phyloP scores from a whole-genome alignment of 2,329 filamentous ascomycete species.

The Penicillium sp. region DNA sequence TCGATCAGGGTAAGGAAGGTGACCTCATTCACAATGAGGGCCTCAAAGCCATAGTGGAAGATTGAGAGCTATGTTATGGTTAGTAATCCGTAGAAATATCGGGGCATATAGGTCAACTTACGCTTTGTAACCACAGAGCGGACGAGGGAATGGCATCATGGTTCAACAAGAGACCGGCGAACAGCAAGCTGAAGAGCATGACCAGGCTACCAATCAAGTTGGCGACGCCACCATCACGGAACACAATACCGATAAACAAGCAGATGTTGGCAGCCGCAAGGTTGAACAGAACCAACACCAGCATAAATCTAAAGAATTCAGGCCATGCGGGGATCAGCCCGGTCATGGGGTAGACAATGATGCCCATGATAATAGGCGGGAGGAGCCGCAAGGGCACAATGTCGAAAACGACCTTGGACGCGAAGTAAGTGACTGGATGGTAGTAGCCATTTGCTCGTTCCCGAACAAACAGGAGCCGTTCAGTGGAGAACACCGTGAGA shows the following conservation, averaged over 20 bases:
- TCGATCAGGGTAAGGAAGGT: conserved; percentile 85
- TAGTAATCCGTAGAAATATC: conserved; percentile 20
- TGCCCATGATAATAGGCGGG: conserved; percentile 90
- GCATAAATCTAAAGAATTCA: conserved; percentile 87
- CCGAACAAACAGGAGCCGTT: conserved; percentile 85
- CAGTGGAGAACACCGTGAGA: conserved; percentile 87
- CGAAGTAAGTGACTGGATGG: conserved; percentile 87
- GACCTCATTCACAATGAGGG: conserved; percentile 95
- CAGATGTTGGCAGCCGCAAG: conserved; percentile 90
- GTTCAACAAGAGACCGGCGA: conserved; percentile 91
- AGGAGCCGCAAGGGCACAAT: conserved; percentile 92
- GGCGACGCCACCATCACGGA: conserved; percentile 86
- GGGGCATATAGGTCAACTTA: conserved; percentile 42
- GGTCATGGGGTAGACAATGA: conserved; percentile 97
- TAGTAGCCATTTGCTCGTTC: conserved; percentile 98
- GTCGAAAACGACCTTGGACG: conserved; percentile 96
- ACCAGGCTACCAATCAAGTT: conserved; percentile 92
- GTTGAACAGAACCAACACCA: conserved; percentile 94
- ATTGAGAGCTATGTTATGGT: conserved; percentile 69
- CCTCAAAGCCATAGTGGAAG: conserved; percentile 97
- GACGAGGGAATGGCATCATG: conserved; percentile 86
- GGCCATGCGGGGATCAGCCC: conserved; percentile 78
- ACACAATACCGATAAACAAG: conserved; percentile 93
- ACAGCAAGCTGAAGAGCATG: conserved; percentile 95
- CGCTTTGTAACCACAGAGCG: conserved; percentile 84